A percentile compares a stretch with the other conserved stretches of the same genome.
phyloP scores from a whole-genome alignment of 2,329 filamentous ascomycete species.

The Xylaria sp. region DNA sequence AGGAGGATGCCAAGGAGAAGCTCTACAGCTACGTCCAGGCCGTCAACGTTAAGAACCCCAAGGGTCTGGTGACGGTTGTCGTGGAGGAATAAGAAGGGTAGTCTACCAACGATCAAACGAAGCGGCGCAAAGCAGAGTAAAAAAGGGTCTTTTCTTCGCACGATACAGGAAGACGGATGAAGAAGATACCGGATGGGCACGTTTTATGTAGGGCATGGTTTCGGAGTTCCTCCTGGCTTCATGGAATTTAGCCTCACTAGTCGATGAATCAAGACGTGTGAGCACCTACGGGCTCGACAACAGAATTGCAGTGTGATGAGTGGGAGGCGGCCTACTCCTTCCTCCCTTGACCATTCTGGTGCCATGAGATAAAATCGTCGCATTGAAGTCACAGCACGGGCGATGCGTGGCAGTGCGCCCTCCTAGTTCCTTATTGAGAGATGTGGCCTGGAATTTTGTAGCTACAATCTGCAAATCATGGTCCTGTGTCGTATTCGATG shows the following conservation, averaged over 20 bases:
- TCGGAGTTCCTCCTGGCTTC: conserved; percentile 56
- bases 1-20: conserved; percentile 99
- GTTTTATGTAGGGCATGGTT: conserved; percentile 58
- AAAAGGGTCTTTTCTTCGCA: conserved; percentile 41
- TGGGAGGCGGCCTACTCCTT: conserved; percentile 12
- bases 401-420: conserved; percentile 1
- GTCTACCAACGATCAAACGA: conserved; percentile 35
- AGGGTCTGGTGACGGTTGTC: conserved; percentile 93
- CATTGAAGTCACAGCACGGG: conserved; percentile 5
- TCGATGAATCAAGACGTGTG: conserved; percentile 56
- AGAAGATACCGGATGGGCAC: conserved; percentile 49
- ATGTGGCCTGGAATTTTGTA: conserved; percentile 1
- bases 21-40: conserved; percentile 99
- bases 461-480: background rate
- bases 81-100: conserved; percentile 74
- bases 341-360: conserved; percentile 14
- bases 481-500: conserved; percentile 14
- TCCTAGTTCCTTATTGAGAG: conserved; percentile 3
- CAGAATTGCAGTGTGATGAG: conserved; percentile 31
- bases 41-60: conserved; percentile 99
- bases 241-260: conserved; percentile 58
- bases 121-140: conserved; percentile 43
- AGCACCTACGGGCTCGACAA: conserved; percentile 42
- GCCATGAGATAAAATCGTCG: conserved; percentile 11
- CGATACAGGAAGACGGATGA: conserved; percentile 36